phyloP scores from a whole-genome alignment of 2,329 filamentous ascomycete species.

The Aureobasidium mangrovei region DNA sequence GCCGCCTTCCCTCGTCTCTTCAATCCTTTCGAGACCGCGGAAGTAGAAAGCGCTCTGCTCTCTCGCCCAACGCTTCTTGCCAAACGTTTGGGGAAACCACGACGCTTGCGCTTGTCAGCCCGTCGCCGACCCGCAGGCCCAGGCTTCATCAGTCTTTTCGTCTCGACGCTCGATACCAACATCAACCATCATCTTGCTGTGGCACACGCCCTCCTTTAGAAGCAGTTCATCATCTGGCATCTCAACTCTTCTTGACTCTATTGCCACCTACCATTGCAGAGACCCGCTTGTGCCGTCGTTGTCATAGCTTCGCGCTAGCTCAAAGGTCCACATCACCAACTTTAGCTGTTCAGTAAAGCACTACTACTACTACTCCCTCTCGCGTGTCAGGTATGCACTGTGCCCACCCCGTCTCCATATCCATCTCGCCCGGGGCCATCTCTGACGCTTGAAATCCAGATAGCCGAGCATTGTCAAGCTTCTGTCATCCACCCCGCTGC shows the following conservation, averaged over 20 bases:
- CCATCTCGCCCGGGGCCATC: not conserved
- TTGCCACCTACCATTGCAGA: conserved; percentile 11
- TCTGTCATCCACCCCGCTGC: not conserved
- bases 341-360: conserved; percentile 1
- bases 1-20: conserved; percentile 4
- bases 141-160: conserved; percentile 12
- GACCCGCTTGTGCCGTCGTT: not conserved
- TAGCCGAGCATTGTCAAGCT: conserved; percentile 8
- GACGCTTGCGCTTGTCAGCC: conserved; percentile 9
- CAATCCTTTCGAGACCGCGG: conserved; percentile 11
- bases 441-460: conserved; percentile 10
- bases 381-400: not conserved
- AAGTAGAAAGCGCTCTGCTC: conserved; percentile 1
- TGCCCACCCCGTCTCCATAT: not conserved
- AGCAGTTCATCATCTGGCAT: conserved; percentile 13
- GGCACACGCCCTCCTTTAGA: conserved; percentile 9
- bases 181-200: conserved; percentile 8
- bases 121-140: not conserved
- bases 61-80: conserved; percentile 11
- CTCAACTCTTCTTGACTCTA: conserved; percentile 11
- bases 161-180: conserved; percentile 3
- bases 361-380: not conserved
- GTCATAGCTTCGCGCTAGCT: conserved; percentile 13
- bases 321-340: conserved; percentile 9
- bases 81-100: conserved; percentile 15